These are phyloP conservation scores for Parascedosporium putredinis DNA, from an alignment of 2,329 filamentous ascomycete genomes.

Conservation along the genomic window DNA sequence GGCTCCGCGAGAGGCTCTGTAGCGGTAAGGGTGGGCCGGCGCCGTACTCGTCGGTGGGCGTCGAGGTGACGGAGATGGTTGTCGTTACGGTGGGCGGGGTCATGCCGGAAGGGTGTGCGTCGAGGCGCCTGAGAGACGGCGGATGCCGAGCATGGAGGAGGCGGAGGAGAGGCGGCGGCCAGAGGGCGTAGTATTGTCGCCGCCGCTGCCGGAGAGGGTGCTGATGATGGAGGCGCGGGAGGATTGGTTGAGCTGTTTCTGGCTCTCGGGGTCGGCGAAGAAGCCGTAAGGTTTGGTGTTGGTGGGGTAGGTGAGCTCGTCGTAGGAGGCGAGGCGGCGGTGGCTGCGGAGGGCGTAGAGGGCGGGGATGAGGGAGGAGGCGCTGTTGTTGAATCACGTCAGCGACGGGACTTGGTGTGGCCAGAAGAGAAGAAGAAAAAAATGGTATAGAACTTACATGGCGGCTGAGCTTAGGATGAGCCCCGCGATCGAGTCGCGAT, in stretches of 20 bases:
- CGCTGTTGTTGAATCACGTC: too few relatives aligned
- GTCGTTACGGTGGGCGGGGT: slow-evolving; percentile 11
- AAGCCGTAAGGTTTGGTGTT: slow-evolving; percentile 39
- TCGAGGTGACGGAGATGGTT: slow-evolving; percentile 20
- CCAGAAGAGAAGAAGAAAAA: slow-evolving; percentile 1
- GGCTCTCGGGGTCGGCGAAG: slow-evolving; percentile 18
- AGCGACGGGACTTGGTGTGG: slow-evolving; percentile 6
- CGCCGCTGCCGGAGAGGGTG: neutral
- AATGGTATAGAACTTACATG: slow-evolving; percentile 28
- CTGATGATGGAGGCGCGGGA: slow-evolving; percentile 4
- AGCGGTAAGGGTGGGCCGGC: slow-evolving; percentile 9
- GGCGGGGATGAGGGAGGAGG: slow-evolving; percentile 30
- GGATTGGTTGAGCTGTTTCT: slow-evolving; percentile 7
- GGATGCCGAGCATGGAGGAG: slow-evolving; percentile 5
- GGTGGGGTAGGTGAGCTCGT: slow-evolving; percentile 38
- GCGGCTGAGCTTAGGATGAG: slow-evolving; percentile 37
- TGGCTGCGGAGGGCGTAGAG: slow-evolving; percentile 37
- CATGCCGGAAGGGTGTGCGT: neutral
- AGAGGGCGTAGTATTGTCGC: neutral
- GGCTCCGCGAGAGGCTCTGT: neutral
- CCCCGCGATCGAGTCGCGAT: slow-evolving; percentile 35
- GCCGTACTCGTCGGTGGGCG: slow-evolving; percentile 16
- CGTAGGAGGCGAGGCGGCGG: slow-evolving; percentile 35
- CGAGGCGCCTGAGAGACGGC: neutral
- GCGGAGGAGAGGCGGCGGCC: slow-evolving; percentile 5